A percentile compares a stretch with the other conserved stretches of the same genome.
Conservation (phyloP, 495 filamentous ascomycete genomes). For the Collariella sp. region DNA sequence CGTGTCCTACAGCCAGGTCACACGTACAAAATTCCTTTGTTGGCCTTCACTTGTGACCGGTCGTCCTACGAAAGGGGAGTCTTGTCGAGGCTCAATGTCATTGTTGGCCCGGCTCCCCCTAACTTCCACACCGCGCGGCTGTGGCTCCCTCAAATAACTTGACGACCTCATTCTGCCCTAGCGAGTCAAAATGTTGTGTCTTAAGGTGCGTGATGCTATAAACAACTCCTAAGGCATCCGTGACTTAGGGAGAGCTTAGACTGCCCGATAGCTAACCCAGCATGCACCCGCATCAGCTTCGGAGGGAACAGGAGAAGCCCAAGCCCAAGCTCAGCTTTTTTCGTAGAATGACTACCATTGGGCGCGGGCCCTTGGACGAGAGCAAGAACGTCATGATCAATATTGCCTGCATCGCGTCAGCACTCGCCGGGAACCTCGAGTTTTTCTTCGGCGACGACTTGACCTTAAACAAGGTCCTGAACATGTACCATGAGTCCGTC, state of each 20-base stretch:
- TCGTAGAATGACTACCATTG: constrained; percentile 25
- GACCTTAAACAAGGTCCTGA: not conserved
- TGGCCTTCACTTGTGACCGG: not conserved
- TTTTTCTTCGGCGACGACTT: constrained; percentile 6
- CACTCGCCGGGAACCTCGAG: constrained; percentile 14
- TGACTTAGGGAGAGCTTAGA: too few species aligned
- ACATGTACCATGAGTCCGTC: constrained; percentile 23
- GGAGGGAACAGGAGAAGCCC: constrained; percentile 15
- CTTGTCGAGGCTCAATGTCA: constrained; percentile 1
- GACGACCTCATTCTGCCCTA: constrained; percentile 2
- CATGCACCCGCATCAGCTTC: constrained; percentile 7
- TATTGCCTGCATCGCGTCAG: constrained; percentile 14
- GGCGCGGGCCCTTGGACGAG: constrained; percentile 17
- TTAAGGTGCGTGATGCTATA: constrained; percentile 12
- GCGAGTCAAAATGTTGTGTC: constrained; percentile 12
- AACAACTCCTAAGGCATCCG: not conserved
- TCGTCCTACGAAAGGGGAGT: not conserved
- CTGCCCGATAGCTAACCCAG: not conserved
- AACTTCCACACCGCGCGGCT: constrained; percentile 1
- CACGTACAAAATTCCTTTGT: not conserved
- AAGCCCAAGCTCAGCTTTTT: constrained; percentile 21
- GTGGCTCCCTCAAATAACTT: not conserved
- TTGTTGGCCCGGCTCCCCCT: not conserved
- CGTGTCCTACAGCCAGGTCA: not conserved
- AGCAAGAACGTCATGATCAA: constrained; percentile 16